Conservation (phyloP, 495 filamentous ascomycete species). For the Apiosordaria backusii region DNA sequence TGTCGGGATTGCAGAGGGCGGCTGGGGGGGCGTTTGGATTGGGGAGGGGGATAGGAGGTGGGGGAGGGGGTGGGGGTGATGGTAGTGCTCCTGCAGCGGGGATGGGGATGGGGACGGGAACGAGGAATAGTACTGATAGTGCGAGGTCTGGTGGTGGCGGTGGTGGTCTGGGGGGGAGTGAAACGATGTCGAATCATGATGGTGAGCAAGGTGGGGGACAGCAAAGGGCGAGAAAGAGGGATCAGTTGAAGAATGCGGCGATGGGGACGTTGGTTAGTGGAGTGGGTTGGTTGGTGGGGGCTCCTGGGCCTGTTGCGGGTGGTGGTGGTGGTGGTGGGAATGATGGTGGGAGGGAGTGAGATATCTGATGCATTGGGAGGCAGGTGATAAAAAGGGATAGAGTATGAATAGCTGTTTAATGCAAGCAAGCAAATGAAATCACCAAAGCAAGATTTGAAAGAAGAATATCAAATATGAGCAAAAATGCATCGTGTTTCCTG, state of each 20-base stretch:
- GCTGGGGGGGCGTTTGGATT: conserved; percentile 9
- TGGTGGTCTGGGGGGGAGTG: not conserved
- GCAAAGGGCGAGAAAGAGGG: conserved; percentile 66
- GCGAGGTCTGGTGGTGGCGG: not conserved
- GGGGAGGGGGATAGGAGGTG: not conserved
- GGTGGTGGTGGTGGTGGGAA: not conserved
- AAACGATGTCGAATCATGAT: conserved; percentile 20
- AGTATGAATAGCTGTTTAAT: no score
- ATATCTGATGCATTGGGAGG: no score
- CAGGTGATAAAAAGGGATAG: no score
- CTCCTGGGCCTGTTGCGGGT: conserved; percentile 48
- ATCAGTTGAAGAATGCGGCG: conserved; percentile 75
- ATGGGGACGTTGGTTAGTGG: conserved; percentile 70
- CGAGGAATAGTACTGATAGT: conserved; percentile 16
- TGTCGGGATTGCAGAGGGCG: conserved; percentile 43
- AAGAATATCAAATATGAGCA: not conserved
- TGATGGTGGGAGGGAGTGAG: not conserved
- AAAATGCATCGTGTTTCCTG: not conserved
- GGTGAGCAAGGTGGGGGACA: conserved; percentile 38
- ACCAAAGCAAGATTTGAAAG: not conserved
- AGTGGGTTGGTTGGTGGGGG: conserved; percentile 81
- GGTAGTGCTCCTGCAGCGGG: not conserved
- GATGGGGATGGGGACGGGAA: not conserved
- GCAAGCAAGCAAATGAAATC: no score
- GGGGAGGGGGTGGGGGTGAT: not conserved